Percentiles rank a stretch among this genome's conserved stretches.
phyloP scores from a whole-genome alignment of 2,329 filamentous ascomycete species.

The Penicillium verrucosum region DNA sequence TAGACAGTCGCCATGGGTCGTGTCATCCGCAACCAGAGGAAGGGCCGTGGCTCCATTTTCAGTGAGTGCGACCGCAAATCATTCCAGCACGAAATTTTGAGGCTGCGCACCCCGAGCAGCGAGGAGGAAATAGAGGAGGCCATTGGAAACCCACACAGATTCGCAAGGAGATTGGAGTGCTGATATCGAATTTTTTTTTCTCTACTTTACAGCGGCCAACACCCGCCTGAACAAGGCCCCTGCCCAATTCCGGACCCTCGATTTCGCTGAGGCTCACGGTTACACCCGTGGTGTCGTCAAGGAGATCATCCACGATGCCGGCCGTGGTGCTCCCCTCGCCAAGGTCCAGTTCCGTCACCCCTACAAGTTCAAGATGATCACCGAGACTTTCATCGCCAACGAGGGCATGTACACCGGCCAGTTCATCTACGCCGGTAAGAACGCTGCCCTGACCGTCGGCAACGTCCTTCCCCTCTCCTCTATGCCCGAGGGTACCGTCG shows the following conservation, averaged over 20 bases:
- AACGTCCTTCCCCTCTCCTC: constrained; percentile 93
- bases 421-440: constrained; percentile 99
- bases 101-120: constrained; percentile 13
- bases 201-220: constrained; percentile 61
- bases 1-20: constrained; percentile 58
- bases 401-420: constrained; percentile 99
- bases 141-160: constrained; percentile 7
- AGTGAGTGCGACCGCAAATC: constrained; percentile 54
- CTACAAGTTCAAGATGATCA: constrained; percentile 96
- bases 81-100: constrained; percentile 19
- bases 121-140: constrained; percentile 8
- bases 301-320: constrained; percentile 98
- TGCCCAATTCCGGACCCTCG: constrained; percentile 94
- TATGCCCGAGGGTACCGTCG: constrained; percentile 97
- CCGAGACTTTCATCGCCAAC: constrained; percentile 99
- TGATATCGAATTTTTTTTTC: constrained; percentile 31
- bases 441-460: constrained; percentile 92
- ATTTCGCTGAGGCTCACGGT: constrained; percentile 94
- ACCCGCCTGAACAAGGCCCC: constrained; percentile 92
- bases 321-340: constrained; percentile 96
- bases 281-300: constrained; percentile 97
- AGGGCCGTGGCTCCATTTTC: constrained; percentile 75
- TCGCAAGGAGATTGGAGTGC: constrained; percentile 24
- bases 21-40: constrained; percentile 75
- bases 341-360: constrained; percentile 96